A percentile compares a stretch with the other conserved stretches of the same genome.
Evolutionary conservation across 805 yeast genomes (phyloP).

Genomic region (Blastobotrys parvus): DNA sequence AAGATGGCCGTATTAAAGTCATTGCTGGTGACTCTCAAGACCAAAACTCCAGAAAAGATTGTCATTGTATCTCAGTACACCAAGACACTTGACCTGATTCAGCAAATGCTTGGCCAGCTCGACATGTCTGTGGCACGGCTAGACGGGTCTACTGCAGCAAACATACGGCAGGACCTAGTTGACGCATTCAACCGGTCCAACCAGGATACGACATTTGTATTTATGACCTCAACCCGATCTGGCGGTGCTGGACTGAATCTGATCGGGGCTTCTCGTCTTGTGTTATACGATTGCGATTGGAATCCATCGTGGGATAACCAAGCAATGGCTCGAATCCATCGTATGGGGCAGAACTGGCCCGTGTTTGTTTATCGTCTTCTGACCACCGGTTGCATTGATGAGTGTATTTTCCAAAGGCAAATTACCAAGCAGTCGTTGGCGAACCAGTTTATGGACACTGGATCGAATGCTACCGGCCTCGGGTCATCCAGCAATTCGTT

Average conservation of each 20-base stretch:
- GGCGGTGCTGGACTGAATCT: conserved; percentile 93
- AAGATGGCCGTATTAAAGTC: conserved; percentile 55
- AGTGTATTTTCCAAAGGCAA: conserved; percentile 88
- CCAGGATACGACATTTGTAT: conserved; percentile 41
- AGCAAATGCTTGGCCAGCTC: conserved; percentile 40
- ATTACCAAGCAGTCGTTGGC: conserved; percentile 74
- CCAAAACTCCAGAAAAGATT: conserved; percentile 53
- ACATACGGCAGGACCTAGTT: conserved; percentile 57
- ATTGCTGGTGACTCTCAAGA: conserved; percentile 42
- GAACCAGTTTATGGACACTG: conserved; percentile 49
- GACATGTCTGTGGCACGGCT: conserved; percentile 50
- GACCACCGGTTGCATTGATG: conserved; percentile 88
- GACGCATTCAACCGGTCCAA: conserved; percentile 52
- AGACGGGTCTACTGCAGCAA: conserved; percentile 78
- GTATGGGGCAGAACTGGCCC: conserved; percentile 82
- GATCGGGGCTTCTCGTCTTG: conserved; percentile 79
- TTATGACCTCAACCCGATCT: conserved; percentile 77
- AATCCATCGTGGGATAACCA: conserved; percentile 89
- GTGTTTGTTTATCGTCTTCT: conserved; percentile 76
- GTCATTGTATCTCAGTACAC: conserved; percentile 86
- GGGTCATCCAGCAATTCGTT: conserved; percentile 44
- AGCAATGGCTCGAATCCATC: conserved; percentile 90
- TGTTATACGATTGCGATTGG: conserved; percentile 93
- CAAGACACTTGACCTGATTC: conserved; percentile 72
- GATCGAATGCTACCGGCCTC: conserved; percentile 23